Evolutionary conservation across 2,329 filamentous ascomycete species (phyloP).

Genomic region (Stromatinia cepivora): DNA sequence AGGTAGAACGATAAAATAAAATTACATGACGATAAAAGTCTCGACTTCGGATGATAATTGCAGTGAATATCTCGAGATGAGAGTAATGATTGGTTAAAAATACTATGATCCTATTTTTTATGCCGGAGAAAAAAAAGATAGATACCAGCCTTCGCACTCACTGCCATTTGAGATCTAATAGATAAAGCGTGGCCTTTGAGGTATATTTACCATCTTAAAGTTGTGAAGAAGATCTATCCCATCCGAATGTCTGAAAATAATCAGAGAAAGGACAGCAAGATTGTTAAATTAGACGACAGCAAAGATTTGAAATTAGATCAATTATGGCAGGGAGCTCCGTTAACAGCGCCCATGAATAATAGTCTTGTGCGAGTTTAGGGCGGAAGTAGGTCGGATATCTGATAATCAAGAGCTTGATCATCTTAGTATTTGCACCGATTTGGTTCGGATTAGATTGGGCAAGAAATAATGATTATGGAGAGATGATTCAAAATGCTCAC

Average conservation of each 20-base stretch:
- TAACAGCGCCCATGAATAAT: no score
- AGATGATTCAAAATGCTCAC: no score
- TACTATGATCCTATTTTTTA: no score
- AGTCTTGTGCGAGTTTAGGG: no score
- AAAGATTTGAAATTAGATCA: not conserved
- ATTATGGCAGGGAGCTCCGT: accelerated
- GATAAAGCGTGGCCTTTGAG: not conserved
- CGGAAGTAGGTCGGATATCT: no score
- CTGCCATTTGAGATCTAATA: accelerated
- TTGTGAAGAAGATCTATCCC: accelerated
- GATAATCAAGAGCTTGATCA: no score
- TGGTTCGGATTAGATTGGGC: no score
- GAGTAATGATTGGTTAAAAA: no score
- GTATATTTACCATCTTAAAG: accelerated
- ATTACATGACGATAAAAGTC: not conserved
- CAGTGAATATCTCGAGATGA: no score
- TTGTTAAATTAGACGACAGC: not conserved
- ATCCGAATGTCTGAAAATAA: accelerated
- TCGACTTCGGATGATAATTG: not conserved
- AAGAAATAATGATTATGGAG: no score
- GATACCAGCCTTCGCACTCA: accelerated
- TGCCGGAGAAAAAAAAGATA: no score
- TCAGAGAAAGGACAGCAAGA: not conserved
- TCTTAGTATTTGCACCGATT: no score
- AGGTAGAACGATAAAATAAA: not conserved